Conservation (phyloP, 768 basidiomycete genomes). For the Tulasnella sp. region DNA sequence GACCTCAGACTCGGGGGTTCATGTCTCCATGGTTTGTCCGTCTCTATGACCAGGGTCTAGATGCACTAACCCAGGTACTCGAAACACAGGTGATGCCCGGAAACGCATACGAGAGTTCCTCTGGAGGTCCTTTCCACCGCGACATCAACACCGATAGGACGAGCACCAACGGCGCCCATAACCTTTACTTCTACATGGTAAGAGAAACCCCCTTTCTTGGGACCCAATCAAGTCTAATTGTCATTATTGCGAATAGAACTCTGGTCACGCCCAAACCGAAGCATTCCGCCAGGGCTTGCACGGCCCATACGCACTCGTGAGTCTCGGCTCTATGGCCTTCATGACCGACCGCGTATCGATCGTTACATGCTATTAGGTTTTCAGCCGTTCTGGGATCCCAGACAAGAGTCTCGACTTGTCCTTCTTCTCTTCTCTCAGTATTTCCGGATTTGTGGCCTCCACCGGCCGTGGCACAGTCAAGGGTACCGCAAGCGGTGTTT, state of each 20-base stretch:
- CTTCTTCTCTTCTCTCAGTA: slow-evolving; percentile 40
- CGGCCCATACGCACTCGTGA: slow-evolving; percentile 17
- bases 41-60: slow-evolving; percentile 25
- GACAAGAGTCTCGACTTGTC: background rate
- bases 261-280: slow-evolving; percentile 17
- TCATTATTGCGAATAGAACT: slow-evolving; percentile 1
- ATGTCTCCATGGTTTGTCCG: slow-evolving; percentile 1
- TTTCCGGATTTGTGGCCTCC: slow-evolving; percentile 40
- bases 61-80: slow-evolving; percentile 16
- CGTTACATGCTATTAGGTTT: background rate
- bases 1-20: slow-evolving; percentile 39
- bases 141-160: slow-evolving; percentile 26
- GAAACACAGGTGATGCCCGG: slow-evolving; percentile 31
- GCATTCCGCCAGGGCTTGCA: background rate
- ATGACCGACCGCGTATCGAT: background rate
- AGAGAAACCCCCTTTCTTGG: background rate
- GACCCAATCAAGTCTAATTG: background rate
- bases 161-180: background rate
- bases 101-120: slow-evolving; percentile 40
- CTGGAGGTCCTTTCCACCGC: slow-evolving; percentile 47
- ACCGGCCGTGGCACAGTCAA: slow-evolving; percentile 42
- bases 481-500: slow-evolving; percentile 39
- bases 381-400: slow-evolving; percentile 32
- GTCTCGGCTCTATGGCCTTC: background rate
- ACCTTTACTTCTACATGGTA: slow-evolving; percentile 19